phyloP scores from a whole-genome alignment of 148 eudicot species.

The Diospyros lotus region DNA sequence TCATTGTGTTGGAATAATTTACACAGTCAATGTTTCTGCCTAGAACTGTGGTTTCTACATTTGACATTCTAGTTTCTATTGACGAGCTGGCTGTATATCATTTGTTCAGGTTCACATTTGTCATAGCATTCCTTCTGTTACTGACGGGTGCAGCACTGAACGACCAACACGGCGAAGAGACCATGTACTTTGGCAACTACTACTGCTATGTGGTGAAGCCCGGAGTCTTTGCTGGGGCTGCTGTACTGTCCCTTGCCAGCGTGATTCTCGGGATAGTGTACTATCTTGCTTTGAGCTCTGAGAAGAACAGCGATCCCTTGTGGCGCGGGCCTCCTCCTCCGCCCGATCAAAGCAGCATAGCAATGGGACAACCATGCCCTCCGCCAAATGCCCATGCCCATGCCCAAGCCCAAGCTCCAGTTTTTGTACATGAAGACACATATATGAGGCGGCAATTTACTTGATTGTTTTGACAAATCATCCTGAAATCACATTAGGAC shows the following conservation, averaged over 20 bases:
- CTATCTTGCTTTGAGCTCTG: slow-evolving; percentile 50
- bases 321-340: slow-evolving; percentile 33
- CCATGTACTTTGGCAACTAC: slow-evolving; percentile 48
- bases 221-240: slow-evolving; percentile 79
- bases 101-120: slow-evolving; percentile 64
- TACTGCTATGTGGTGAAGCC: slow-evolving; percentile 76
- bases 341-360: slow-evolving; percentile 55
- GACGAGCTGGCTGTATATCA: not conserved
- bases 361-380: slow-evolving; percentile 71
- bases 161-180: slow-evolving; percentile 57
- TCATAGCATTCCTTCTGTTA: slow-evolving; percentile 64
- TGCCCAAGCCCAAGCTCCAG: slow-evolving; percentile 52
- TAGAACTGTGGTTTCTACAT: no score
- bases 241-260: slow-evolving; percentile 62
- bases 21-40: no score
- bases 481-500: no score
- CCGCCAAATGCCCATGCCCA: slow-evolving; percentile 24
- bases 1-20: no score
- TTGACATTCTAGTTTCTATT: not conserved
- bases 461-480: slow-evolving; percentile 13
- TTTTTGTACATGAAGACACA: slow-evolving; percentile 92
- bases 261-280: slow-evolving; percentile 54
- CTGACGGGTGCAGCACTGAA: slow-evolving; percentile 74
- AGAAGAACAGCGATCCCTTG: slow-evolving; percentile 28
- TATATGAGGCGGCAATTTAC: slow-evolving; percentile 73